phyloP scores from a whole-genome alignment of 495 filamentous ascomycete species.

The Podospora pseudocomata region DNA sequence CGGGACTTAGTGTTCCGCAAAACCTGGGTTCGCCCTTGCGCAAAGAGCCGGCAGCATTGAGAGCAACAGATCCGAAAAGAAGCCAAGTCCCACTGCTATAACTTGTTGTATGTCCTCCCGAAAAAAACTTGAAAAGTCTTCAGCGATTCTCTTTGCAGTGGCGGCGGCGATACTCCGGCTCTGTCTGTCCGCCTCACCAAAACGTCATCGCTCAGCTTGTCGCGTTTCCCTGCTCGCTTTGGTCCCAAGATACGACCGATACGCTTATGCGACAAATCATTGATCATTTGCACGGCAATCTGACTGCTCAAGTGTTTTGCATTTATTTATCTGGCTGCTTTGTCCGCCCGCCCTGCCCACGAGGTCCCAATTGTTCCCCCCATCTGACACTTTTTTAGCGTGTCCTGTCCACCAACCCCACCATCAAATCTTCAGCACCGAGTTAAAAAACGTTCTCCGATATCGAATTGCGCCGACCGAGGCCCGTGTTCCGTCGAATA shows the following conservation, averaged over 20 bases:
- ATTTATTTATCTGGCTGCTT: constrained; percentile 4
- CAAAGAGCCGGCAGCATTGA: background rate
- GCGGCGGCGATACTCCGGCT: constrained; percentile 6
- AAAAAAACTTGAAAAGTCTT: constrained; percentile 5
- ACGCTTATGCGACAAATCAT: background rate
- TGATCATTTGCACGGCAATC: constrained; percentile 4
- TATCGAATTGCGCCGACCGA: background rate
- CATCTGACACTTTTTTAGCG: constrained; percentile 7
- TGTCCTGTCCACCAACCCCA: background rate
- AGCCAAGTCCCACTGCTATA: background rate
- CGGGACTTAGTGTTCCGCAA: background rate
- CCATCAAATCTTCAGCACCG: background rate
- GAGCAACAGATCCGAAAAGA: background rate
- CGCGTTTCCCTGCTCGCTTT: constrained; percentile 6
- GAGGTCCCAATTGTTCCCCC: background rate
- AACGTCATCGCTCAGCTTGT: constrained; percentile 14
- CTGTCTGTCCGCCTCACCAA: constrained; percentile 14
- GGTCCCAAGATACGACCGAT: background rate
- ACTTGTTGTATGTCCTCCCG: background rate
- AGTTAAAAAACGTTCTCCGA: background rate
- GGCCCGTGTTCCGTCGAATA: background rate
- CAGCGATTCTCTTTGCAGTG: constrained; percentile 6
- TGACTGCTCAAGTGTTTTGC: background rate
- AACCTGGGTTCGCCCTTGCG: background rate
- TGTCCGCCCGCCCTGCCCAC: constrained; percentile 2